A percentile compares a stretch with the other conserved stretches of the same genome.
Conservation (phyloP, 768 basidiomycete species). For the Porphyrellus cyaneotinctus region DNA sequence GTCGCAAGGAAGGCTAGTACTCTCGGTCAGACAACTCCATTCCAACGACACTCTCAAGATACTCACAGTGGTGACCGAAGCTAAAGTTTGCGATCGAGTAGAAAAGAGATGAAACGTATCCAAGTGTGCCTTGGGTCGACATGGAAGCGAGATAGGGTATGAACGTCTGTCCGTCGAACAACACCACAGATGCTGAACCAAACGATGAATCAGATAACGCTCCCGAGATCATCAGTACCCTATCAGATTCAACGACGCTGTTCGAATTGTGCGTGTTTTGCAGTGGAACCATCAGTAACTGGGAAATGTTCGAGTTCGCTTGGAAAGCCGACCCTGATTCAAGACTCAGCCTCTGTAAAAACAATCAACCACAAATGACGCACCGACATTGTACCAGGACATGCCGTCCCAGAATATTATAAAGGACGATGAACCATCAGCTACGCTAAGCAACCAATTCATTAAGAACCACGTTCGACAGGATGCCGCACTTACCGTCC, state of each 20-base stretch:
- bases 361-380: conserved; percentile 9
- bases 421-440: conserved; percentile 64
- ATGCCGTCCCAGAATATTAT: conserved; percentile 82
- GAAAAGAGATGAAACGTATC: conserved; percentile 75
- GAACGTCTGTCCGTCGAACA: conserved; percentile 81
- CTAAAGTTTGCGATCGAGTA: conserved; percentile 75
- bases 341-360: background rate
- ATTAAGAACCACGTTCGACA: background rate
- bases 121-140: conserved; percentile 60
- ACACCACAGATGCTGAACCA: conserved; percentile 77
- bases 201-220: conserved; percentile 60
- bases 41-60: background rate
- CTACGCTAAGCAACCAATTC: conserved; percentile 35
- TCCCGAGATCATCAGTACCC: conserved; percentile 89
- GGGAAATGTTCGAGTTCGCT: conserved; percentile 63
- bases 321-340: conserved; percentile 51
- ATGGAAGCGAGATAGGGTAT: conserved; percentile 79
- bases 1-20: conserved; percentile 76
- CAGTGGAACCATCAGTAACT: conserved; percentile 88
- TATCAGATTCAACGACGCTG: conserved; percentile 72
- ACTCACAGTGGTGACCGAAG: conserved; percentile 68
- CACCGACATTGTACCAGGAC: conserved; percentile 68
- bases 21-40: conserved; percentile 1
- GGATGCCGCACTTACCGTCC: conserved; percentile 59
- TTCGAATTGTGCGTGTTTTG: conserved; percentile 69